phyloP scores from a whole-genome alignment of 177 flowering plant species.

The Vitis hybrid region DNA sequence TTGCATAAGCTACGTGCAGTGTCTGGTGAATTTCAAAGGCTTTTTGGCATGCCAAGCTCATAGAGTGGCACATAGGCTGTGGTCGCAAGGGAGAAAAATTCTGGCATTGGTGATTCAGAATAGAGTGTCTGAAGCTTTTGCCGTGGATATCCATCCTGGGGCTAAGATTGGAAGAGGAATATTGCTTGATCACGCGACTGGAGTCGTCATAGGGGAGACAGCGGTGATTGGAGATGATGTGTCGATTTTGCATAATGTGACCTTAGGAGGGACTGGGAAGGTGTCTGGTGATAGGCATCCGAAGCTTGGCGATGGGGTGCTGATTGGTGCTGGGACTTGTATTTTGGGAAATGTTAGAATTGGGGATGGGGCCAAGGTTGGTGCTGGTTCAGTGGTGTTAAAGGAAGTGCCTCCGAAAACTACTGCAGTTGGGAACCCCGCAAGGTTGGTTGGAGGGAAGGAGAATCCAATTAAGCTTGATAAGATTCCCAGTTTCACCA shows the following conservation, averaged over 20 bases:
- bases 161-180: slow-evolving; percentile 81
- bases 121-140: slow-evolving; percentile 78
- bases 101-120: slow-evolving; percentile 73
- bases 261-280: slow-evolving; percentile 91
- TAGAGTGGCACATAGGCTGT: slow-evolving; percentile 64
- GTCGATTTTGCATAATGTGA: slow-evolving; percentile 81
- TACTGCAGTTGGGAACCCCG: slow-evolving; percentile 90
- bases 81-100: slow-evolving; percentile 59
- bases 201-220: slow-evolving; percentile 89
- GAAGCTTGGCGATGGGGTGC: slow-evolving; percentile 84
- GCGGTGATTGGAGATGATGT: slow-evolving; percentile 81
- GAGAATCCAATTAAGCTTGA: slow-evolving; percentile 59
- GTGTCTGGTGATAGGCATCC: slow-evolving; percentile 81
- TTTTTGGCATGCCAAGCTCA: slow-evolving; percentile 82
- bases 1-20: slow-evolving; percentile 71
- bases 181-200: slow-evolving; percentile 87
- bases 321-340: slow-evolving; percentile 85
- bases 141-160: slow-evolving; percentile 87
- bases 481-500: slow-evolving; percentile 65
- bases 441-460: slow-evolving; percentile 77
- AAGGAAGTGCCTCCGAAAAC: slow-evolving; percentile 78
- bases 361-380: slow-evolving; percentile 93
- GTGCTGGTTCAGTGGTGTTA: slow-evolving; percentile 92
- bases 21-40: slow-evolving; percentile 80
- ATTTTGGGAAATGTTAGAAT: slow-evolving; percentile 78